Percentiles rank a stretch among this genome's conserved stretches.
Conservation (phyloP, 2,329 filamentous ascomycete species). For the Alternaria gaisen region DNA sequence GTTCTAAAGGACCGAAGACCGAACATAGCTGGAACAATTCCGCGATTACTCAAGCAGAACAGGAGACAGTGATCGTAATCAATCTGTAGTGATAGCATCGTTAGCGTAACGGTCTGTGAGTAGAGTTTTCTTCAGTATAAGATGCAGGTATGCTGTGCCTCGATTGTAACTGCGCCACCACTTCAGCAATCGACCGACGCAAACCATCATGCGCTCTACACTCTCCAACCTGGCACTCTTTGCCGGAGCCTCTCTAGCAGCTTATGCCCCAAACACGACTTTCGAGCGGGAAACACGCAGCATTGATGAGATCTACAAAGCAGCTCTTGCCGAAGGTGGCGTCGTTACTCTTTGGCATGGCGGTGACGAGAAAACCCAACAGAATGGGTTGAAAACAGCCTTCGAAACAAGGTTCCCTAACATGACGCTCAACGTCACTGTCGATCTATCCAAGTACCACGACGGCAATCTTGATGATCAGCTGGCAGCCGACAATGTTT, state of each 20-base stretch:
- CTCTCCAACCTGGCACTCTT: slow-evolving; percentile 9
- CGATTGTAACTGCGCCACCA: neutral
- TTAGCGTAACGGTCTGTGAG: neutral
- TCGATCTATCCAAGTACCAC: slow-evolving; percentile 66
- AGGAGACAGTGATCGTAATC: neutral
- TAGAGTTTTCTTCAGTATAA: slow-evolving; percentile 1
- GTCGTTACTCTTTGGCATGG: slow-evolving; percentile 60
- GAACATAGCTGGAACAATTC: neutral
- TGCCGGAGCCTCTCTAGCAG: slow-evolving; percentile 4
- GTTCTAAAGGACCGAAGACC: slow-evolving; percentile 3
- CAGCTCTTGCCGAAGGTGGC: slow-evolving; percentile 59
- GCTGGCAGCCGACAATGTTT: slow-evolving; percentile 46
- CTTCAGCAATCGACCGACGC: neutral
- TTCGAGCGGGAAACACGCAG: slow-evolving; percentile 54
- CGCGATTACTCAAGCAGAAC: neutral
- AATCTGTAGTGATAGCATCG: neutral
- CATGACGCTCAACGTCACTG: slow-evolving; percentile 62
- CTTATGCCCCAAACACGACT: neutral
- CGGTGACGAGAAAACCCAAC: slow-evolving; percentile 57
- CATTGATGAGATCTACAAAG: slow-evolving; percentile 61
- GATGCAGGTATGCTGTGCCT: neutral
- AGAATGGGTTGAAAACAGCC: slow-evolving; percentile 51
- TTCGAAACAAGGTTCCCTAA: slow-evolving; percentile 61
- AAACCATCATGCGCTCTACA: slow-evolving; percentile 6
- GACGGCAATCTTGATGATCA: slow-evolving; percentile 59